phyloP scores from a whole-genome alignment of 2,329 filamentous ascomycete genomes.

The Hypoxylon sp. region DNA sequence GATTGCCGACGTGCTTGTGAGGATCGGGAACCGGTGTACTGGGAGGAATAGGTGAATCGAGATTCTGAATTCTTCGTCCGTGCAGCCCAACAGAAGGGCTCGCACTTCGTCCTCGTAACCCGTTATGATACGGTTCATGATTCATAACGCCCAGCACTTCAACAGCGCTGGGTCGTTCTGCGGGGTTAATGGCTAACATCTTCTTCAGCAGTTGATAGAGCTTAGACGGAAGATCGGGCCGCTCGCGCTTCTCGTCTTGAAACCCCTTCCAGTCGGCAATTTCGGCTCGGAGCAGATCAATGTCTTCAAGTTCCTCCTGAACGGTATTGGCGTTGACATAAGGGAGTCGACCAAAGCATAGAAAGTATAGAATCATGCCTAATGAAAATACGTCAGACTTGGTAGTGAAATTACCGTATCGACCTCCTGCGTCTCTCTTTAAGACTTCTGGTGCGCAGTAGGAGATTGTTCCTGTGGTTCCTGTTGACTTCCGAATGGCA shows the following conservation, averaged over 20 bases:
- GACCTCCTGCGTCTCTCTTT: conserved; percentile 75
- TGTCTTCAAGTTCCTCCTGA: conserved; percentile 92
- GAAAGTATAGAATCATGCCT: conserved; percentile 98
- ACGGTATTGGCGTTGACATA: conserved; percentile 87
- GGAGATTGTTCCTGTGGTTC: conserved; percentile 94
- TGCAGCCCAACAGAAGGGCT: conserved; percentile 60
- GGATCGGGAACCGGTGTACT: conserved; percentile 65
- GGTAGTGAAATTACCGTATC: conserved; percentile 92
- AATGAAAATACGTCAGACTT: conserved; percentile 99
- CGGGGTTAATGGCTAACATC: conserved; percentile 82
- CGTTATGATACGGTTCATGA: conserved; percentile 70
- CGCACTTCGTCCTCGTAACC: conserved; percentile 56
- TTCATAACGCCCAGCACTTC: conserved; percentile 87
- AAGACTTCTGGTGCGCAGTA: conserved; percentile 98
- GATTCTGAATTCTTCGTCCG: conserved; percentile 66
- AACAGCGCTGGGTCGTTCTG: conserved; percentile 83
- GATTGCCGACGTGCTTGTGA: conserved; percentile 44
- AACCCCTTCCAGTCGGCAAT: conserved; percentile 92
- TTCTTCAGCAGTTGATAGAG: conserved; percentile 88
- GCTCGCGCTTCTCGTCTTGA: conserved; percentile 78
- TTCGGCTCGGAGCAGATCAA: conserved; percentile 86
- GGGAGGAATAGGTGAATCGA: conserved; percentile 68
- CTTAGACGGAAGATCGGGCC: conserved; percentile 86
- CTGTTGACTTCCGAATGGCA: conserved; percentile 86
- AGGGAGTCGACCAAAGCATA: conserved; percentile 92